Base-by-base conservation (phyloP, 495 filamentous ascomycete genomes). In the Penicillium verhagenii region DNA sequence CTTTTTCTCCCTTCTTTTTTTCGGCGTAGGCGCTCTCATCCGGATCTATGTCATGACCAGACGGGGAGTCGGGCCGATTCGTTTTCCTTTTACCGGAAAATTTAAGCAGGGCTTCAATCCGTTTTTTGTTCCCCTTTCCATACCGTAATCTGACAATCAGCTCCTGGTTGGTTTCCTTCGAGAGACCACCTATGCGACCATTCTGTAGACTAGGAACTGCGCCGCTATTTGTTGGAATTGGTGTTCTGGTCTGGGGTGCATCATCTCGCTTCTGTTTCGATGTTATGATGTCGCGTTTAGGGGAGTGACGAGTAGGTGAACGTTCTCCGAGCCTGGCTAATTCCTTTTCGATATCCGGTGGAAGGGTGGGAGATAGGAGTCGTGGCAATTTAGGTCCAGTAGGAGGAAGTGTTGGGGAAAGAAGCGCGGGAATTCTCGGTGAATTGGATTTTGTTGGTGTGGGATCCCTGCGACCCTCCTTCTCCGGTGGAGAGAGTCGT, bases 331-430 rank as follows among this genome's bases (percentile, higher is more conserved):
- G 56, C 38, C 57, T 65, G 10, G 75, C 71, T 4, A 81, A 52
- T 50, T 78, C 76, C 52, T 73, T 77, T 53, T 81, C 78, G 43
- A 81, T 70, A 38, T 77, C 70, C 13, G 76, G 75, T 8, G 78
- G 75, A 8, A 81, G 65, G n/a, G 76, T 63, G 25, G 60, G 60
- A 25, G 60, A 63, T 6, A 63, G 37, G 14, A 63, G 29, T 23
- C 60, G 52, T 4, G 60, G 60, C 3, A 63, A 53, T 44, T 37
- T 38, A 5, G 60, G 45, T 6, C 39, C 50, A 20, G 66, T 69
- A 19, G 77, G 72, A 20, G 72, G 72, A 4, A 74, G 71, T 8
- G 74, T 76, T 20, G 72, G 74, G 11, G 74, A 77, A 39, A 77
- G 58, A 21, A 78, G 66, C 37, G 67, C 64, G 33, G 73, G 68